A percentile compares a stretch with the other conserved stretches of the same genome.
phyloP scores from a whole-genome alignment of 768 basidiomycete species.

The Fomitopsis pulvina region DNA sequence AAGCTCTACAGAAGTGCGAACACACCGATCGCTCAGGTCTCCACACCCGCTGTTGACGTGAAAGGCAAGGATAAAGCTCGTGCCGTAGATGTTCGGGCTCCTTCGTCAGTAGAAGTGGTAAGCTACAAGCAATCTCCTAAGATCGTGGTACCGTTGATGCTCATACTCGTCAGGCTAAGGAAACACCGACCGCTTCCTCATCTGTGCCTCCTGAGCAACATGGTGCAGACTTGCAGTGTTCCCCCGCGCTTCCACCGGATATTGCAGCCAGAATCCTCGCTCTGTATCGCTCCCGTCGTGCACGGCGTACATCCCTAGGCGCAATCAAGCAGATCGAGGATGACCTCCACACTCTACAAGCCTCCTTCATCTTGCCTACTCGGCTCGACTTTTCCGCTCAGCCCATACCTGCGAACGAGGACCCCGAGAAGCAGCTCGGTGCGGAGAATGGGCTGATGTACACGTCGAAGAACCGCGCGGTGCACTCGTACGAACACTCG shows the following conservation, averaged over 20 bases:
- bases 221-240: conserved; percentile 12
- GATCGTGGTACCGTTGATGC: too few species aligned
- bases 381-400: conserved; percentile 26
- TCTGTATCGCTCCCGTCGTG: conserved; percentile 26
- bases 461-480: conserved; percentile 49
- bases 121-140: too few species aligned
- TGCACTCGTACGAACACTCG: conserved; percentile 57
- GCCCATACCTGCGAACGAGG: conserved; percentile 1
- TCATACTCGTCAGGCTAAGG: too few species aligned
- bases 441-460: conserved; percentile 40
- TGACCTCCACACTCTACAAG: conserved; percentile 27
- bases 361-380: conserved; percentile 34
- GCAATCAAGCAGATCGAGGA: conserved; percentile 35
- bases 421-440: conserved; percentile 3
- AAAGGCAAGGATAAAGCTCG: conserved; percentile 1
- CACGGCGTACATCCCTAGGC: conserved; percentile 30
- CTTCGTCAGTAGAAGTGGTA: background rate
- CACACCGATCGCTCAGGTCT: background rate
- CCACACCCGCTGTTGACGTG: background rate
- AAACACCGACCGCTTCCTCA: too few species aligned
- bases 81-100: background rate
- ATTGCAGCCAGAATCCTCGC: conserved; percentile 17
- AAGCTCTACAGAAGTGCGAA: conserved; percentile 8
- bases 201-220: too few species aligned
- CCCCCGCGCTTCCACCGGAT: conserved; percentile 13